These are phyloP conservation scores for Fusarium scirpi DNA, from an alignment of 2,329 filamentous ascomycete genomes.

Conservation along the genomic window DNA sequence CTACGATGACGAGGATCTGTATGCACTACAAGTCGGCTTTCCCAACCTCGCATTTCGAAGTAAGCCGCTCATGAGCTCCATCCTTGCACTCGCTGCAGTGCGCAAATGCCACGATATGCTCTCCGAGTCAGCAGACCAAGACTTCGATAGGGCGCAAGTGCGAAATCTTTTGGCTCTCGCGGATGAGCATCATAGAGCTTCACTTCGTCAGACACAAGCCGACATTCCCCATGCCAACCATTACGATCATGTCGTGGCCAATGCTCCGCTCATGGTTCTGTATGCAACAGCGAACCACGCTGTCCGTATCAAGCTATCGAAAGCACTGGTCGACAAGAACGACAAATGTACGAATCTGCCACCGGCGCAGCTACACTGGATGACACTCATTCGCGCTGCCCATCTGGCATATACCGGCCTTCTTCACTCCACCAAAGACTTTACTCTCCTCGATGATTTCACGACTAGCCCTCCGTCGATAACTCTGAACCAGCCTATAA, in stretches of 20 bases:
- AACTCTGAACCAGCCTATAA: not conserved
- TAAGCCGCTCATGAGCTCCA: conserved; percentile 56
- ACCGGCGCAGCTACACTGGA: conserved; percentile 34
- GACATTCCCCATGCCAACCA: conserved; percentile 47
- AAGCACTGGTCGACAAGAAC: conserved; percentile 32
- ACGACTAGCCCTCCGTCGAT: not conserved
- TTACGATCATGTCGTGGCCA: conserved; percentile 44
- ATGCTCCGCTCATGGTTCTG: conserved; percentile 58
- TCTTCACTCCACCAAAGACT: not conserved
- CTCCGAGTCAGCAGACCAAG: not conserved
- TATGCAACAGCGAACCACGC: conserved; percentile 55
- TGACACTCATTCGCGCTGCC: conserved; percentile 36
- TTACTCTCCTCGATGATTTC: not conserved
- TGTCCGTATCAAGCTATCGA: conserved; percentile 51
- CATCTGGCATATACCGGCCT: conserved; percentile 36
- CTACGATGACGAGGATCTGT: conserved; percentile 54
- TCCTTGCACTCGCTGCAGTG: conserved; percentile 56
- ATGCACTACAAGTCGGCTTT: conserved; percentile 56
- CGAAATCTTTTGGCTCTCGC: conserved; percentile 46
- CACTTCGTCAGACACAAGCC: conserved; percentile 54
- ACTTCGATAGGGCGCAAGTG: conserved; percentile 10
- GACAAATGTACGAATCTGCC: not conserved
- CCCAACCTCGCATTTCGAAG: conserved; percentile 57
- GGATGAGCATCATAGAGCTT: conserved; percentile 53
- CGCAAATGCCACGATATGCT: conserved; percentile 55